Conservation (phyloP, 768 basidiomycete species). For the Myochromella boudieri region DNA sequence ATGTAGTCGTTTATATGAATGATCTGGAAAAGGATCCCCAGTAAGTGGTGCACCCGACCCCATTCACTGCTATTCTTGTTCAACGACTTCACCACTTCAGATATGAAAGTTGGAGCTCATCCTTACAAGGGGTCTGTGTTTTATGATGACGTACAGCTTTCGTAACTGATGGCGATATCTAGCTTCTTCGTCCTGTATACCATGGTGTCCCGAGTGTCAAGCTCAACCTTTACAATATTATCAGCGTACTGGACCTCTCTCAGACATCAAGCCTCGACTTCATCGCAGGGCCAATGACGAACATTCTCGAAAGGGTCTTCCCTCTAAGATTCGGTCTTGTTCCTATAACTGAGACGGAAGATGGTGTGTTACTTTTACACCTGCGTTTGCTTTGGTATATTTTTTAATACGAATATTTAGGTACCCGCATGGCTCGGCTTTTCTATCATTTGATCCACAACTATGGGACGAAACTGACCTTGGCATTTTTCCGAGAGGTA, state of each 20-base stretch:
- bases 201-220: constrained; percentile 78
- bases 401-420: constrained; percentile 29
- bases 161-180: constrained; percentile 4
- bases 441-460: constrained; percentile 65
- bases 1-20: constrained; percentile 84
- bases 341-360: constrained; percentile 59
- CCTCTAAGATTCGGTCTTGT: constrained; percentile 89
- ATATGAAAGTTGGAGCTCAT: constrained; percentile 52
- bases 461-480: constrained; percentile 63
- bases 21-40: constrained; percentile 82
- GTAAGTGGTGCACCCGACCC: constrained; percentile 35
- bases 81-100: constrained; percentile 25
- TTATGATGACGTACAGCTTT: not conserved
- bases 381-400: not conserved
- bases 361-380: constrained; percentile 27
- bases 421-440: constrained; percentile 68
- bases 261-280: constrained; percentile 57
- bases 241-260: constrained; percentile 82
- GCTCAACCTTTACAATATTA: constrained; percentile 80
- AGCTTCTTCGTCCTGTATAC: constrained; percentile 78
- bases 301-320: constrained; percentile 68
- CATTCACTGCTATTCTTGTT: not conserved
- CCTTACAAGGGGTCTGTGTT: constrained; percentile 46
- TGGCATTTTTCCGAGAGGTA: constrained; percentile 60
- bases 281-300: constrained; percentile 61